Conservation (phyloP, 176 grass and related monocot species). For the Avena insularis region DNA sequence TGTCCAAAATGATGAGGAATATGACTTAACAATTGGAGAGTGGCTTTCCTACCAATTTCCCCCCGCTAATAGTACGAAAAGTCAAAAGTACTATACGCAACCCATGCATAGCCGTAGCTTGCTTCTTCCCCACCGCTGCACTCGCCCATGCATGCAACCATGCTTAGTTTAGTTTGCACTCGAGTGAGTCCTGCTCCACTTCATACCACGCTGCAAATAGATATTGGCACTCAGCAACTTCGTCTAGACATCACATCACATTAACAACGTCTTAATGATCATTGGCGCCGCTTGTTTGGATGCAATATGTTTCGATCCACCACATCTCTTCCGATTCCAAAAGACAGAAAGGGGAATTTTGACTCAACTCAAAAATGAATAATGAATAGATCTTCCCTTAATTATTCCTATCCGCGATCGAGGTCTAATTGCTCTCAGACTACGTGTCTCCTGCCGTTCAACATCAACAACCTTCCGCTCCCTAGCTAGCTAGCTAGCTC, state of each 20-base stretch:
- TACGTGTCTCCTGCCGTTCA: background rate
- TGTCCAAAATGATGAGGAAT: constrained; percentile 24
- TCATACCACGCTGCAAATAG: background rate
- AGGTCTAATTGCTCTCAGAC: background rate
- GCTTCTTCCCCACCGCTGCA: too few species aligned
- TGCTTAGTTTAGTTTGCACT: background rate
- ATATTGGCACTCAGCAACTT: background rate
- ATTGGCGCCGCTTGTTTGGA: background rate
- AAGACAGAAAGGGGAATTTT: background rate
- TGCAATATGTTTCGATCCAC: background rate
- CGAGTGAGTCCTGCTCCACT: background rate
- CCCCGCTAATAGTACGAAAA: background rate
- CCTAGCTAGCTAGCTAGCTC: too few species aligned
- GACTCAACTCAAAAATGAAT: too few species aligned
- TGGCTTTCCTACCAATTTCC: constrained; percentile 31
- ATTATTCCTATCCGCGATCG: background rate
- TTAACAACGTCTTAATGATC: background rate
- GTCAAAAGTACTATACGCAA: constrained; percentile 20
- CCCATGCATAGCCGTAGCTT: constrained; percentile 16
- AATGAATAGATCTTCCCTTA: too few species aligned
- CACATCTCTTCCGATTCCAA: too few species aligned
- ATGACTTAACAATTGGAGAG: constrained; percentile 32
- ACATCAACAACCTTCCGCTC: too few species aligned
- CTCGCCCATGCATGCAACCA: constrained; percentile 20
- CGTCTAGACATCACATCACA: background rate